Conservation (phyloP, 2,329 filamentous ascomycete genomes). For the Fonsecaea multimorphosa region DNA sequence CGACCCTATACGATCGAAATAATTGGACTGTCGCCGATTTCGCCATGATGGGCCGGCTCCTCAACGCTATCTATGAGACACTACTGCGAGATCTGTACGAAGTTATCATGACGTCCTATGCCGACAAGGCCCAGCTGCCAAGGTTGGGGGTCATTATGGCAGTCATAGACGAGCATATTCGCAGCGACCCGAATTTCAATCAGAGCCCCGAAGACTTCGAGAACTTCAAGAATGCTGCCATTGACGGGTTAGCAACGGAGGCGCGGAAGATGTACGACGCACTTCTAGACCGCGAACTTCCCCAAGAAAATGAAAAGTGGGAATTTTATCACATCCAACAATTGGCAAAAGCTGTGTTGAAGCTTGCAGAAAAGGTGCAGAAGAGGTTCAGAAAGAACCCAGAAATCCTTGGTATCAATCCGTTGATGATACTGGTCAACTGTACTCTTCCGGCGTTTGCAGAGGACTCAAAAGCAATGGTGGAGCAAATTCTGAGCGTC, state of each 20-base stretch:
- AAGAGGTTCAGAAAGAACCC: conserved; percentile 90
- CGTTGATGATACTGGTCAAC: conserved; percentile 74
- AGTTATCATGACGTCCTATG: conserved; percentile 85
- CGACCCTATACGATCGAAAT: conserved; percentile 63
- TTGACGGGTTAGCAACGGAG: conserved; percentile 73
- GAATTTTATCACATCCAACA: conserved; percentile 89
- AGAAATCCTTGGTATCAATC: conserved; percentile 79
- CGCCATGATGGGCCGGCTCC: conserved; percentile 73
- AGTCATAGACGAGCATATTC: conserved; percentile 81
- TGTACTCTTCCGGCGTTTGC: conserved; percentile 90
- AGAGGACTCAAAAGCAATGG: conserved; percentile 82
- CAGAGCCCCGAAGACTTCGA: conserved; percentile 72
- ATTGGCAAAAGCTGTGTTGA: conserved; percentile 83
- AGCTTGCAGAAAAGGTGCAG: conserved; percentile 83
- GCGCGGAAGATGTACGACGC: conserved; percentile 80
- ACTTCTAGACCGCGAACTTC: conserved; percentile 79
- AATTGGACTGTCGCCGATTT: conserved; percentile 74
- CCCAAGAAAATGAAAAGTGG: conserved; percentile 81
- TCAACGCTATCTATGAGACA: conserved; percentile 78
- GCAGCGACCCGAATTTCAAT: conserved; percentile 76
- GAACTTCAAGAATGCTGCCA: conserved; percentile 73
- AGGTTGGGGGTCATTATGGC: conserved; percentile 80
- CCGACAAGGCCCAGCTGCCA: conserved; percentile 73
- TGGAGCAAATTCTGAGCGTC: conserved; percentile 77
- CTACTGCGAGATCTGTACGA: conserved; percentile 87